These are phyloP conservation scores for Coriolopsis trogii DNA, from an alignment of 1,284 basidiomycete species.

Conservation along the genomic window DNA sequence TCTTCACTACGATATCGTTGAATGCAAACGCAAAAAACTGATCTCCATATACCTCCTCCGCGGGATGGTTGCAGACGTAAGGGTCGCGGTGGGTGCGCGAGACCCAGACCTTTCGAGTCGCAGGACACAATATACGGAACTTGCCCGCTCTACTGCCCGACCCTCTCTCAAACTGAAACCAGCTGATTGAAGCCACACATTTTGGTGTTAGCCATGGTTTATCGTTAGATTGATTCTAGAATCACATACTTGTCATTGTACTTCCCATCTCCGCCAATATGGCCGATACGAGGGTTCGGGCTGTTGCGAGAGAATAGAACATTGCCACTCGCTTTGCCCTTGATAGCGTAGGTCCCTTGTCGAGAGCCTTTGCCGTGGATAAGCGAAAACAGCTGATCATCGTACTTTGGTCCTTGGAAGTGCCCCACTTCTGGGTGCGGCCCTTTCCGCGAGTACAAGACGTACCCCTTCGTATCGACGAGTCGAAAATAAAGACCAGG, in stretches of 20 bases:
- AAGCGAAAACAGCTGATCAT: constrained; percentile 18
- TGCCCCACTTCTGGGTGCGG: constrained; percentile 4
- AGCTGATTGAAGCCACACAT: too few relatives aligned
- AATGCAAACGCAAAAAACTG: constrained; percentile 8
- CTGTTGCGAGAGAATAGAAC: constrained; percentile 6
- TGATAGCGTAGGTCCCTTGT: constrained; percentile 6
- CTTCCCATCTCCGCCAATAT: constrained; percentile 5
- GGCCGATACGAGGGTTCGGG: not conserved
- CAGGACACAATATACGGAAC: not conserved
- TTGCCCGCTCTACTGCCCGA: not conserved
- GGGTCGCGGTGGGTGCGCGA: not conserved
- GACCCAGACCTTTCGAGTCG: not conserved
- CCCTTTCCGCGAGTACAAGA: constrained; percentile 10
- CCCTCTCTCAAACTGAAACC: constrained; percentile 9
- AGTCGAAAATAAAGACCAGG: constrained; percentile 10
- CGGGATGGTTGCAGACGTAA: not conserved
- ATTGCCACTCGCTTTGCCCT: constrained; percentile 6
- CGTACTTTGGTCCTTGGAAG: not conserved
- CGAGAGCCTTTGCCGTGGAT: constrained; percentile 5
- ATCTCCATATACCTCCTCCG: not conserved
- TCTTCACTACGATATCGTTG: constrained; percentile 8
- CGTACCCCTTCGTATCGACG: constrained; percentile 10
- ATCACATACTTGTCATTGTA: constrained; percentile 6
- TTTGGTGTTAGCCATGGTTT: too few relatives aligned
- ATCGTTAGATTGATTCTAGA: not conserved